Evolutionary conservation across 208 protist genomes (phyloP).

Genomic region (Wallacemonas sp.): DNA sequence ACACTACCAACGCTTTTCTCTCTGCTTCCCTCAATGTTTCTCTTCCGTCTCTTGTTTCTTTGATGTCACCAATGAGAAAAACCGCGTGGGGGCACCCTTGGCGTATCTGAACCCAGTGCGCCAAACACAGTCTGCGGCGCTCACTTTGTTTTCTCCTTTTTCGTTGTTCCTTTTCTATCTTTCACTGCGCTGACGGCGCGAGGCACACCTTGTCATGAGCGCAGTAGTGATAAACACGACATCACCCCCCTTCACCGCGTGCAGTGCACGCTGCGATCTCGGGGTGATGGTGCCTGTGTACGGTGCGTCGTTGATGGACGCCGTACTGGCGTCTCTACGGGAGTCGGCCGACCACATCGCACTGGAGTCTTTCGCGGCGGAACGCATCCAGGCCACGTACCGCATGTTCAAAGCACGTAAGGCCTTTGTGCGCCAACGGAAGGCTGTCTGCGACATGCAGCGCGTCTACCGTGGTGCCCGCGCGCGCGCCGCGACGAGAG

Average conservation of each 20-base stretch:
- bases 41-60: not conserved
- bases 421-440: slow-evolving; percentile 16
- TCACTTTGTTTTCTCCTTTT: slow-evolving; percentile 1
- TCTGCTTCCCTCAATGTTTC: not conserved
- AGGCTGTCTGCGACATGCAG: slow-evolving; percentile 38
- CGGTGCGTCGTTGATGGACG: slow-evolving; percentile 15
- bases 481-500: slow-evolving; percentile 21
- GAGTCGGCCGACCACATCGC: slow-evolving; percentile 13
- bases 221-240: not conserved
- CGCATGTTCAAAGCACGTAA: slow-evolving; percentile 49
- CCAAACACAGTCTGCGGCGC: too few species aligned
- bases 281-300: slow-evolving; percentile 7
- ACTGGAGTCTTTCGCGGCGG: slow-evolving; percentile 18
- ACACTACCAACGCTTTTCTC: too few species aligned
- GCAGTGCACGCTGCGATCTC: not conserved
- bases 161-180: not conserved
- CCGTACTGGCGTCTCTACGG: slow-evolving; percentile 20
- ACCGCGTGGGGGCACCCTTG: too few species aligned
- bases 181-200: too few species aligned
- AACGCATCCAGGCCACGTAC: slow-evolving; percentile 50
- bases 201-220: not conserved
- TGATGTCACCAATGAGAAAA: too few species aligned
- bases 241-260: too few species aligned
- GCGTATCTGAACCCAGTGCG: too few species aligned
- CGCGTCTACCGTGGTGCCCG: slow-evolving; percentile 51